Evolutionary conservation across 805 yeast genomes (phyloP).

Genomic region (Pichia rugopelliculosa): DNA sequence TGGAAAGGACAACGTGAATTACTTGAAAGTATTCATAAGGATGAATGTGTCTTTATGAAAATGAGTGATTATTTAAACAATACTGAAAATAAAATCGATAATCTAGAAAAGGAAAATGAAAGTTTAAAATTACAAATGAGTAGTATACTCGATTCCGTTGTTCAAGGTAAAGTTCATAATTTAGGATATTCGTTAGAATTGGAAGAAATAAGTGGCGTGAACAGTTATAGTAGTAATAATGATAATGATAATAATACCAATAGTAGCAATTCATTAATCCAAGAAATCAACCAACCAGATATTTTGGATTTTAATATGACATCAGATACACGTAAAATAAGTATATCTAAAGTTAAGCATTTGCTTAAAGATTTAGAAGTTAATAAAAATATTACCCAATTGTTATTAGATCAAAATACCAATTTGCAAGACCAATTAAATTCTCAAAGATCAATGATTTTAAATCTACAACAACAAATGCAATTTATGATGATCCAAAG

Average conservation of each 20-base stretch:
- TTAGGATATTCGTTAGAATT: constrained; percentile 40
- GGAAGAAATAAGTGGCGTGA: constrained; percentile 34
- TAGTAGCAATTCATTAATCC: no score
- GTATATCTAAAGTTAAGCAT: constrained; percentile 29
- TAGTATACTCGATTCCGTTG: constrained; percentile 37
- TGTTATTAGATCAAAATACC: constrained; percentile 19
- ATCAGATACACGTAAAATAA: constrained; percentile 24
- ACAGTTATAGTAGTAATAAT: background rate
- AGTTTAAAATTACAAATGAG: constrained; percentile 37
- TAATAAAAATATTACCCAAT: constrained; percentile 19
- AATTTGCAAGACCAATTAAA: constrained; percentile 41
- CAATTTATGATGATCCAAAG: constrained; percentile 41
- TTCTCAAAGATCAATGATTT: constrained; percentile 36
- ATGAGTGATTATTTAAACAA: constrained; percentile 21
- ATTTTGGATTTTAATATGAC: background rate
- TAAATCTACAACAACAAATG: constrained; percentile 42
- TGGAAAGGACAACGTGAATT: constrained; percentile 35
- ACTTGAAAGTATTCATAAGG: constrained; percentile 21
- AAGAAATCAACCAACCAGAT: background rate
- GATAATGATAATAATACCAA: no score
- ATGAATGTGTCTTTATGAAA: constrained; percentile 26
- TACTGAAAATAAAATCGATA: constrained; percentile 25
- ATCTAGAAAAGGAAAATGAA: constrained; percentile 31
- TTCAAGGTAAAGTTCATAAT: constrained; percentile 44
- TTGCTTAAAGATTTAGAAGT: constrained; percentile 20